Percentiles rank a stretch among this genome's conserved stretches.
These are phyloP conservation scores for Anthoceros angustus DNA, from an alignment of 225 moss, liverwort and hornwort genomes.

Conservation along the genomic window DNA sequence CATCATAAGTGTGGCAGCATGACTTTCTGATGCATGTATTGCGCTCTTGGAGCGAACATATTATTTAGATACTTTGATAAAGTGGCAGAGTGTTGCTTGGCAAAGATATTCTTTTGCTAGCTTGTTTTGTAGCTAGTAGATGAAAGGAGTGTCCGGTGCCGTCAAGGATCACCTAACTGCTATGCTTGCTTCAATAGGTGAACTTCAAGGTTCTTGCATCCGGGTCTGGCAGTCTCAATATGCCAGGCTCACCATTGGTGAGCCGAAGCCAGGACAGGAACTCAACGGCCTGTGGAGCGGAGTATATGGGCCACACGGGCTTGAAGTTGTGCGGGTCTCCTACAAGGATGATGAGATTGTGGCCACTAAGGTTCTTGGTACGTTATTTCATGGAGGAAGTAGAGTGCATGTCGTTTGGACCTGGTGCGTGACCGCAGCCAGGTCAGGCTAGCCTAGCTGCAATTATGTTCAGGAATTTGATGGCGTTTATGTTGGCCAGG, in stretches of 20 bases:
- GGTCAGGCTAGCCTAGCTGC: no score
- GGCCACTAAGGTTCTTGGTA: slow-evolving; percentile 18
- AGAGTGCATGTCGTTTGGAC: no score
- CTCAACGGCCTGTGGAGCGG: slow-evolving; percentile 27
- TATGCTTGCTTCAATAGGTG: background rate
- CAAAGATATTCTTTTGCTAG: no score
- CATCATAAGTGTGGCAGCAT: no score
- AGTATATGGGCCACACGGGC: slow-evolving; percentile 20
- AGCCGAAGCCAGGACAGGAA: slow-evolving; percentile 15
- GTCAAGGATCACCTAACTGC: background rate
- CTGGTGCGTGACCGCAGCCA: no score
- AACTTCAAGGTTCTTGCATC: background rate
- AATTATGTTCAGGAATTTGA: no score
- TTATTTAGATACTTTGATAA: no score
- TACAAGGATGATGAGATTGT: slow-evolving; percentile 13
- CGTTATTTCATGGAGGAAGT: background rate
- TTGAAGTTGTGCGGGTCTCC: slow-evolving; percentile 19
- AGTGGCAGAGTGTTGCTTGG: no score
- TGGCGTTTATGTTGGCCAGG: slow-evolving; percentile 1
- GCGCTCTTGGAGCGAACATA: no score
- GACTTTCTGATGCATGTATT: no score
- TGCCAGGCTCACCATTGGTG: slow-evolving; percentile 9
- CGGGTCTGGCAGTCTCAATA: slow-evolving; percentile 8
- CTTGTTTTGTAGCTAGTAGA: no score
- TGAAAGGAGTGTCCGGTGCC: no score